Percentiles rank a stretch among this genome's conserved stretches.
phyloP scores from a whole-genome alignment of 2,329 filamentous ascomycete species.

The Cladosporium sp. region DNA sequence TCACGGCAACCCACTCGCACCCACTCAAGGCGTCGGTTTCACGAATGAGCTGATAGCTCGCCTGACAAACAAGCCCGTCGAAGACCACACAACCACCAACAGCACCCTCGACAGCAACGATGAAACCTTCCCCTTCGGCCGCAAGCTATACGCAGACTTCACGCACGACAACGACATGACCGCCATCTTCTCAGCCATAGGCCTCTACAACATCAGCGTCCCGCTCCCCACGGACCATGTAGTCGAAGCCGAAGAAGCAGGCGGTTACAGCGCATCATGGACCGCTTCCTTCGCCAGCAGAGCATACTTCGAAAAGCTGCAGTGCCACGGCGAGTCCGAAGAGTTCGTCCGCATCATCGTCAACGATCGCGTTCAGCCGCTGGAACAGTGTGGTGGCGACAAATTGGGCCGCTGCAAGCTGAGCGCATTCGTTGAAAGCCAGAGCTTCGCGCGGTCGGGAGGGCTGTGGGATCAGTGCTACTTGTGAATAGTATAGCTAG shows the following conservation, averaged over 20 bases:
- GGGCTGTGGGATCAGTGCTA: constrained; percentile 68
- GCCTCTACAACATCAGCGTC: constrained; percentile 65
- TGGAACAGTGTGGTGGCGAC: constrained; percentile 68
- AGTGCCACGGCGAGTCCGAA: constrained; percentile 55
- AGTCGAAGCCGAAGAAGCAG: constrained; percentile 48
- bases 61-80: constrained; percentile 63
- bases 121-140: constrained; percentile 66
- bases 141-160: constrained; percentile 77
- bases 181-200: constrained; percentile 68
- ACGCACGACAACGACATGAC: constrained; percentile 88
- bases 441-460: constrained; percentile 66
- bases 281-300: constrained; percentile 76
- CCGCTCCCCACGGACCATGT: constrained; percentile 44
- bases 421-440: constrained; percentile 64
- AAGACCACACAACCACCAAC: constrained; percentile 72
- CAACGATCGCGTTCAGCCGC: constrained; percentile 74
- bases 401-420: constrained; percentile 65
- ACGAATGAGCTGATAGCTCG: constrained; percentile 83
- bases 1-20: constrained; percentile 69
- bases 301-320: constrained; percentile 84
- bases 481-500: background rate
- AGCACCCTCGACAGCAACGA: constrained; percentile 64
- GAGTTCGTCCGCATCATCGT: constrained; percentile 75
- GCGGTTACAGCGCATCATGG: constrained; percentile 72
- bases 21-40: constrained; percentile 82